Base-by-base conservation (phyloP, 768 basidiomycete species). In the Cyclocybe aegerita region DNA sequence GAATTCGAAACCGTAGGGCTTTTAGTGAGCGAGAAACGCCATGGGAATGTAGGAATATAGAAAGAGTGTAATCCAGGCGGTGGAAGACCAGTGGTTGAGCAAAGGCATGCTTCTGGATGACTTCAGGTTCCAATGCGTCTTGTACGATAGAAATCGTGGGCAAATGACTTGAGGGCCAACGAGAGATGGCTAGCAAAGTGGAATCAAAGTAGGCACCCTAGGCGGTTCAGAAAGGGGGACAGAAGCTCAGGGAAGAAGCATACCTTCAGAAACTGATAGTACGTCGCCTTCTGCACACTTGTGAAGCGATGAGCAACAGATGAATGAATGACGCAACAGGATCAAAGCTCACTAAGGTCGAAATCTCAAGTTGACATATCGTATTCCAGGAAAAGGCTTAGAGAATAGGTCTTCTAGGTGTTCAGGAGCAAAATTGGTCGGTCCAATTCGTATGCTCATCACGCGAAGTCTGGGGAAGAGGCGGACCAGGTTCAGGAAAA, bases 81-180 rank as follows among this genome's bases (percentile, higher is more conserved):
- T 89, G 89, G 69, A 94, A 92, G 2, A 93, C 90, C 55, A 97
- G 77, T 1, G 94, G 94, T 60, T 96, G 94, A 1, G 93, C 94
- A 53, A 88, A 88, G 33, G 69, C 58, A 38, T 63, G 65, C 38
- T 61, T 59, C n/a, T 59, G 43, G 9, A 46, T 9, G 31, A 32
- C 73, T 61, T 70, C 65, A 1, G 72, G 61, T 35, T 78, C 73
- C 3, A 82, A 66, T 2, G 82, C 77, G 53, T 89, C 88, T 67
- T 90, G 87, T 9, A 87, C 71, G 41, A 90, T 78, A 3, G 86
- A 88, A 2, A 88, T 59, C 0, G 67, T 66, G 1, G 72, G 68
- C 2, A 86, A 64, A n/a, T n/a, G n/a, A n/a, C n/a, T n/a, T n/a
- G n/a, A n/a, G n/a, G n/a, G 82, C 88, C 91, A 92, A 29, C 67